phyloP scores from a whole-genome alignment of 73 alveolate genomes.

The Paramecium sexaurelia region DNA sequence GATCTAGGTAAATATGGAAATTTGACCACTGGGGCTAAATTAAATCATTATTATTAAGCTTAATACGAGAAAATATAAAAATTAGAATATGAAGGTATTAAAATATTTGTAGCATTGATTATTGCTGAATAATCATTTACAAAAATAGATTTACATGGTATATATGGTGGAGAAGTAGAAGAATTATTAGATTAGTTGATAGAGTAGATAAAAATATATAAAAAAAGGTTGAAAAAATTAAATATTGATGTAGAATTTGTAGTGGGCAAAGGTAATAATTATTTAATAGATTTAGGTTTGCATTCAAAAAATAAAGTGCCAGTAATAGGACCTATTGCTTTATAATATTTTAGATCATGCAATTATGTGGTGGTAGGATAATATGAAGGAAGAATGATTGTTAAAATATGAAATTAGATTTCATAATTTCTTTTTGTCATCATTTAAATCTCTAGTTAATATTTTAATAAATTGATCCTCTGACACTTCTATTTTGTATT shows the following conservation, averaged over 20 bases:
- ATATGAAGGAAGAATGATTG: conserved; percentile 19
- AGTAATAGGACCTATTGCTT: conserved; percentile 15
- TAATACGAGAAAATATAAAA: neutral
- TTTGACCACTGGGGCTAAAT: neutral
- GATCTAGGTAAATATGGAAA: neutral
- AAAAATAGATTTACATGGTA: conserved; percentile 25
- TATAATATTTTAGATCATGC: conserved; percentile 6
- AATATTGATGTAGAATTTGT: neutral
- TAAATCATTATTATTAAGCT: neutral
- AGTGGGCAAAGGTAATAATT: neutral
- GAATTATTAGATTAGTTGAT: neutral
- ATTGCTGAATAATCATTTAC: neutral
- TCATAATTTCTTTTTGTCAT: conserved; percentile 63
- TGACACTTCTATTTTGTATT: conserved; percentile 39
- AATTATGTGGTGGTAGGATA: neutral
- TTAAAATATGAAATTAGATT: neutral
- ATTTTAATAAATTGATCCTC: conserved; percentile 66
- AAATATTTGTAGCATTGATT: neutral
- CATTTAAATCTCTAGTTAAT: conserved; percentile 67
- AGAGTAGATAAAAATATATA: conserved; percentile 26
- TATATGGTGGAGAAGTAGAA: conserved; percentile 36
- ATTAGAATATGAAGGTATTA: neutral
- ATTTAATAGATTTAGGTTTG: neutral
- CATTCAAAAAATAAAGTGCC: neutral
- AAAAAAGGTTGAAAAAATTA: neutral